Evolutionary conservation across 2,329 filamentous ascomycete genomes (phyloP).

Genomic region (Cercospora sojina): DNA sequence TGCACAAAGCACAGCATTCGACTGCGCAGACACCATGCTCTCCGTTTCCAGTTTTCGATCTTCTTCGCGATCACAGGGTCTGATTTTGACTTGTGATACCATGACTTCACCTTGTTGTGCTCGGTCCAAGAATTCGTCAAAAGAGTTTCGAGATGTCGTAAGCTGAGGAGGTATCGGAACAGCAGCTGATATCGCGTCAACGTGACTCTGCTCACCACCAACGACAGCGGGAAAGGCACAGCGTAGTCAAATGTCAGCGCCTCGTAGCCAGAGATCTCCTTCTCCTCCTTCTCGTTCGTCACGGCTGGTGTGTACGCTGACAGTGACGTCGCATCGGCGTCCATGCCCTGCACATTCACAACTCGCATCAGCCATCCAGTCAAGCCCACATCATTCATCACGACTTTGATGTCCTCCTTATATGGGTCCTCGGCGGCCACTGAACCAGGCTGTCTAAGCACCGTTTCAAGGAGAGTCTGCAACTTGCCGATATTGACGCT

Average conservation of each 20-base stretch:
- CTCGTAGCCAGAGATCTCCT: slow-evolving; percentile 85
- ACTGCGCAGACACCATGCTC: slow-evolving; percentile 85
- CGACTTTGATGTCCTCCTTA: slow-evolving; percentile 96
- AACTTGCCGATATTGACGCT: slow-evolving; percentile 89
- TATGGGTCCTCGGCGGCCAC: slow-evolving; percentile 93
- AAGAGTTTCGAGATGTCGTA: slow-evolving; percentile 85
- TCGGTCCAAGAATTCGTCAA: slow-evolving; percentile 87
- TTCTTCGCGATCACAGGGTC: slow-evolving; percentile 57
- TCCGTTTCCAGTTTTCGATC: slow-evolving; percentile 88
- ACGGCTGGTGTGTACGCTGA: slow-evolving; percentile 68
- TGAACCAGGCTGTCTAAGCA: slow-evolving; percentile 92
- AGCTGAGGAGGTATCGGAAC: slow-evolving; percentile 87
- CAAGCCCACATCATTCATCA: slow-evolving; percentile 92
- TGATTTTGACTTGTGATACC: slow-evolving; percentile 65
- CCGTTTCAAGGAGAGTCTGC: slow-evolving; percentile 91
- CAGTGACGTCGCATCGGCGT: slow-evolving; percentile 56
- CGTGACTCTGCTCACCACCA: slow-evolving; percentile 94
- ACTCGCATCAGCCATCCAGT: slow-evolving; percentile 94
- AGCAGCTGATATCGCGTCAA: slow-evolving; percentile 95
- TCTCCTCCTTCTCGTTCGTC: slow-evolving; percentile 65
- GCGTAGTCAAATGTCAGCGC: slow-evolving; percentile 91
- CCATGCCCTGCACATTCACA: slow-evolving; percentile 92
- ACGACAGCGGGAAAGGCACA: slow-evolving; percentile 90
- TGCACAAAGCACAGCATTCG: slow-evolving; percentile 97
- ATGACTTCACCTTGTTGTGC: slow-evolving; percentile 75